Percentiles rank a stretch among this genome's conserved stretches.
phyloP scores from a whole-genome alignment of 1,284 basidiomycete genomes.

The Sporisorium scitamineum region DNA sequence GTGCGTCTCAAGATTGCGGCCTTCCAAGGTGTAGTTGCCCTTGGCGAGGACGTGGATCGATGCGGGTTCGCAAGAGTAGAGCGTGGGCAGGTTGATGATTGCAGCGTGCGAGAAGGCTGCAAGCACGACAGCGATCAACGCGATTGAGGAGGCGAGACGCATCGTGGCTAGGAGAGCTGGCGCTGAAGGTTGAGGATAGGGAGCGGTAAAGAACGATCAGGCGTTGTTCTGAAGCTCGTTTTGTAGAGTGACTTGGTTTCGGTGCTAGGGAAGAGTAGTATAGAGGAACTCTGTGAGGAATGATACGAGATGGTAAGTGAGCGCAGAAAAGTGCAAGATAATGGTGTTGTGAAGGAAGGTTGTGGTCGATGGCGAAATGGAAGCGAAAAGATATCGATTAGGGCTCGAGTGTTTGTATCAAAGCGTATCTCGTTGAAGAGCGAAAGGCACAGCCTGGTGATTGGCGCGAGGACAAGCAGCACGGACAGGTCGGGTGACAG shows the following conservation, averaged over 20 bases:
- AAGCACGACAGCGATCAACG: not conserved
- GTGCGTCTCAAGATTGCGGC: constrained; percentile 16
- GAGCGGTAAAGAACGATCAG: not conserved
- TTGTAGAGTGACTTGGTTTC: not conserved
- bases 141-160: not conserved
- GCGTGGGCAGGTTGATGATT: constrained; percentile 17
- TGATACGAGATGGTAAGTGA: not conserved
- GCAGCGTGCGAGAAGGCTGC: constrained; percentile 3
- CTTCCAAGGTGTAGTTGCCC: constrained; percentile 49
- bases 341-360: not conserved
- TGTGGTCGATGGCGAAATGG: not conserved
- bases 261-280: not conserved
- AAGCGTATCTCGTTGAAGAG: not conserved
- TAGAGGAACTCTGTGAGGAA: not conserved
- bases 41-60: constrained; percentile 15
- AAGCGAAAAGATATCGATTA: not conserved
- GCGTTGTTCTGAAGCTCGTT: too few relatives aligned
- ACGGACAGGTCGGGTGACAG: not conserved
- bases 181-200: constrained; percentile 3
- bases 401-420: not conserved
- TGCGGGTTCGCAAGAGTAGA: constrained; percentile 41
- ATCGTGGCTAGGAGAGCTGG: not conserved
- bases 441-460: not conserved
- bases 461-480: not conserved
- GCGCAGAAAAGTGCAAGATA: not conserved